These are phyloP conservation scores for Solanum hybrid DNA, from an alignment of 305 asterid species.

Conservation along the genomic window DNA sequence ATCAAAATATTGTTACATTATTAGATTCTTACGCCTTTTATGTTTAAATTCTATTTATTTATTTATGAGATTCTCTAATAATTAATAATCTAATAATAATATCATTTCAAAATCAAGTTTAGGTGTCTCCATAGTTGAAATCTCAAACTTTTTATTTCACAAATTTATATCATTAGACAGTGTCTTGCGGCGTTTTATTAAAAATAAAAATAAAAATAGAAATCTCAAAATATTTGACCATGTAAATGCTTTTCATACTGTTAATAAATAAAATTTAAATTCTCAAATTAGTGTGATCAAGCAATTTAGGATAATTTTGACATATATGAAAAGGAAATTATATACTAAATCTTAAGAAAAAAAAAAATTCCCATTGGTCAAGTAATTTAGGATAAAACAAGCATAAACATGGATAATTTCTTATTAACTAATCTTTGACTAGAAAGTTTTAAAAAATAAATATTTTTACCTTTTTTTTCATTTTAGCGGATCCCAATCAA, in stretches of 20 bases:
- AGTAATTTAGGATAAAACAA: not conserved
- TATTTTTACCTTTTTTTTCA: not conserved
- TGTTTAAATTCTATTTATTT: too few species aligned
- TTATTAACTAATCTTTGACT: not conserved
- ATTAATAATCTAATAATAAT: too few species aligned
- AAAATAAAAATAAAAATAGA: too few species aligned
- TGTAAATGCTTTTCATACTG: too few species aligned
- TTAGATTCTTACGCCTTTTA: too few species aligned
- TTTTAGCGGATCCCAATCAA: not conserved
- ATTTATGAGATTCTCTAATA: not conserved
- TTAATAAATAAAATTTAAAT: too few species aligned
- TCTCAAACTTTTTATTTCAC: not conserved
- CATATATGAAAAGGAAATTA: not conserved
- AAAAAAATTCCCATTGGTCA: too few species aligned
- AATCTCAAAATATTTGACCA: not conserved
- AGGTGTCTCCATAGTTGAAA: not conserved
- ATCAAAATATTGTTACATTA: too few species aligned
- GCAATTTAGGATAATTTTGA: not conserved
- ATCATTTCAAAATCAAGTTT: not conserved
- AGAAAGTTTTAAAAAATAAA: too few species aligned
- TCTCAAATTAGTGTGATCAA: not conserved
- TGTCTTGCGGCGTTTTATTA: not conserved
- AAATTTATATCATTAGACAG: too few species aligned
- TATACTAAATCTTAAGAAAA: too few species aligned
- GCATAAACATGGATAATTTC: not conserved